Base-by-base conservation (phyloP, 2,329 filamentous ascomycete genomes). In the Fusarium torulosum region DNA sequence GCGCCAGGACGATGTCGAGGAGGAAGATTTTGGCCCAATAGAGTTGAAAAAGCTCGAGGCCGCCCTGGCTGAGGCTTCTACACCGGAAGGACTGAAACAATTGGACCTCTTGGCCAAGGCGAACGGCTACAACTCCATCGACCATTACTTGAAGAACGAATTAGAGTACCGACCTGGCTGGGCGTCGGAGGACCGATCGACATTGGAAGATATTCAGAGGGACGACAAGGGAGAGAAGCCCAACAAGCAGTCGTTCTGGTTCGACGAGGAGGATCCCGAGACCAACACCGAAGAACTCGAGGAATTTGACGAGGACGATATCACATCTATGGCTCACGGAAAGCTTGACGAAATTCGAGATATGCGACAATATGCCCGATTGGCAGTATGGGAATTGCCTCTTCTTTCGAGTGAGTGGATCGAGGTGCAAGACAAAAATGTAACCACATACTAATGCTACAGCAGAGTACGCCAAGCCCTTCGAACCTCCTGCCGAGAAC, bases 371-470 rank as follows among this genome's bases (percentile, higher is more conserved):
- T 97, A 97, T 78, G 90, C 92, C 46, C 87, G 96, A 52, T 84
- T 97, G 71, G 89, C 92, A 45, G 93, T 94, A 23, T 99, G 96
- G 94, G 96, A 99, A 79, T 92, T 99, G 91, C 96, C 96, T 11
- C 82, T 97, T 66, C 83, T 99, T 62, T 88, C 90, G 59, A 92
- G 94, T 97, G 87, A 79, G 92, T 85, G 17, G 15, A 46, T 19
- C 23, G 19, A 41, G 46, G 19, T 33, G 33, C 20, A 35, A 27
- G 29, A 17, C n/a, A 52, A n/a, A n/a, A 53, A 44, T 47, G 43
- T 42, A 25, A 7, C 20, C 23, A 27, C 10, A 38, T 60, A 53
- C 50, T 69, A 52, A 68, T 53, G 41, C n/a, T 40, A 38, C 56
- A 38, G 49, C 75, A 97, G 93, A 95, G 77, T 86, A 96, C 66